Evolutionary conservation across 1,284 basidiomycete genomes (phyloP).

Genomic region (Paramarasmius palmivorus): DNA sequence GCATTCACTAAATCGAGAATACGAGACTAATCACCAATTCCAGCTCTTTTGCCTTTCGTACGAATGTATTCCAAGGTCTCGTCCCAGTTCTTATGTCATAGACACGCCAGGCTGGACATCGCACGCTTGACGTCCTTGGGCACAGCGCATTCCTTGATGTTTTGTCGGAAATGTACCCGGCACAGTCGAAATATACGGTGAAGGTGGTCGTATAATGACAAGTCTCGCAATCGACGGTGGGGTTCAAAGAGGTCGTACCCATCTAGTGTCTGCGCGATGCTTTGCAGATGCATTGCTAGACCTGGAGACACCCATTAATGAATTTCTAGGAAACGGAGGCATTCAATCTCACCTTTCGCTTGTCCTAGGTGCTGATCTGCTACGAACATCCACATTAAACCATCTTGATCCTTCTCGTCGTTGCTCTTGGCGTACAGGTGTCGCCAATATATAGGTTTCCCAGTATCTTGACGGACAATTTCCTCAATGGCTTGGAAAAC

Average conservation of each 20-base stretch:
- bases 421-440: conserved; percentile 22
- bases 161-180: conserved; percentile 19
- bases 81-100: conserved; percentile 12
- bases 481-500: conserved; percentile 24
- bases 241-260: conserved; percentile 15
- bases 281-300: conserved; percentile 23
- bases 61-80: conserved; percentile 6
- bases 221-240: conserved; percentile 4
- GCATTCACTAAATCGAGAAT: neutral
- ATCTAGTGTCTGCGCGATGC: conserved; percentile 10
- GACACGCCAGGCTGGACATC: conserved; percentile 16
- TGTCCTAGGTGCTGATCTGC: conserved; percentile 29
- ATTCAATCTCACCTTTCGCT: conserved; percentile 26
- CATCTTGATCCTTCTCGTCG: conserved; percentile 13
- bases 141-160: conserved; percentile 16
- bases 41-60: conserved; percentile 9
- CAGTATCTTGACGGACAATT: conserved; percentile 25
- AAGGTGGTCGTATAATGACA: conserved; percentile 22
- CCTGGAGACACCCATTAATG: conserved; percentile 16
- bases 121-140: neutral
- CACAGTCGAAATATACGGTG: conserved; percentile 18
- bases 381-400: conserved; percentile 18
- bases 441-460: conserved; percentile 20
- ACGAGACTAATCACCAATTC: conserved; percentile 8
- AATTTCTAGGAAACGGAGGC: too few species aligned